Base-by-base conservation (phyloP, 2,329 filamentous ascomycete species). In the Epichloe typhina region DNA sequence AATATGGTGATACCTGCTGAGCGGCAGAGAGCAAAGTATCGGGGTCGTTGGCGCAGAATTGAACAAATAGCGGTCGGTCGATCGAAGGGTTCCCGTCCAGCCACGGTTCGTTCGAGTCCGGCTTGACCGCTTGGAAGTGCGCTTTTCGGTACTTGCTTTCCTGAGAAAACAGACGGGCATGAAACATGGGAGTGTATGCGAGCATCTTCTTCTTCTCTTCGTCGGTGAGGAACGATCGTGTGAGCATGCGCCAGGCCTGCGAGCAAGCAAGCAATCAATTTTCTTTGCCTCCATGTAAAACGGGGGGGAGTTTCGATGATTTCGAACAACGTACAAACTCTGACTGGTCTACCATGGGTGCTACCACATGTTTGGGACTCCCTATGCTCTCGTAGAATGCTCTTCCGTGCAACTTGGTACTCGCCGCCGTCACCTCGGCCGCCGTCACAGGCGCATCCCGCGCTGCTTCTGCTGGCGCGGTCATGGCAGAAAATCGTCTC, bases 341-440 rank as follows among this genome's bases (percentile, higher is more conserved):
- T 35, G 89, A 96, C 67, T 96, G 88, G 63, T 98, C 91, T 21
- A 98, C 93, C 93, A 98, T 98, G 37, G 93, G 93, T 36, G 93
- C 93, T 50, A 98, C 77, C 33, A 98, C 80, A 57, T 86, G 83
- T 69, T 88, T 95, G 2, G 93, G 93, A 53, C 85, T 90, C 21
- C 93, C 93, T 54, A 98, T 85, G 63, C 87, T 95, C 71, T 96
- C 83, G 63, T 97, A 98, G 65, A 98, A 97, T 12, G 86, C 86
- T 52, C 93, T 76, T 1, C 93, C 93, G 59, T 86, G 80, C 21
- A 95, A 72, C 66, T 91, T 95, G 50, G 61, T 54, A 5, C 58
- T 93, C 49, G 59, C 53, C 13, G 58, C 55, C 31, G 56, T 31
- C 26, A 31, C 53, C 17, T 59, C 56, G 35, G 38, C 11, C 37